A percentile compares a stretch with the other conserved stretches of the same genome.
Conservation (phyloP, 352 stramenopile genomes). For the Saprolegnia parasitica region DNA sequence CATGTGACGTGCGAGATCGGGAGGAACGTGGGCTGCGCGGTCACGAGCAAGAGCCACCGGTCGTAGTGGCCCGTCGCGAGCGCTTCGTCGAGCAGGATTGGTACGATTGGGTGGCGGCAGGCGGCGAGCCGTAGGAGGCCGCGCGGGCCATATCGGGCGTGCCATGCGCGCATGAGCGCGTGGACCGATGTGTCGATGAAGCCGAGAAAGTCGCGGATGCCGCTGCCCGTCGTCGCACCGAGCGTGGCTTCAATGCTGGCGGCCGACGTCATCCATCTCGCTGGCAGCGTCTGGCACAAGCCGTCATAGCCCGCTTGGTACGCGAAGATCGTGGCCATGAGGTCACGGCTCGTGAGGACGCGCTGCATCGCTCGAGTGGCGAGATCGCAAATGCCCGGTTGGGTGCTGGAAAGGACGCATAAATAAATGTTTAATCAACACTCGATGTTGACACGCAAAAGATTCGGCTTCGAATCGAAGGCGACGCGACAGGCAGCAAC, state of each 20-base stretch:
- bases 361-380: background rate
- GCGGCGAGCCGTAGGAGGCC: background rate
- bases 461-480: conserved; percentile 3
- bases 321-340: background rate
- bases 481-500: background rate
- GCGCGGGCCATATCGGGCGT: background rate
- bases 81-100: background rate
- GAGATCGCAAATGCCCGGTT: background rate
- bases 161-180: background rate
- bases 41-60: background rate
- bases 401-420: background rate
- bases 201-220: background rate
- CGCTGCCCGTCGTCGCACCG: background rate
- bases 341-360: conserved; percentile 9
- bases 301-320: conserved; percentile 9
- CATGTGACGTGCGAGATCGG: conserved; percentile 2
- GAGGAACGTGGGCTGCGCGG: background rate
- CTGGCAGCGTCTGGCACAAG: background rate
- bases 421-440: conserved; percentile 14
- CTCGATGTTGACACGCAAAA: conserved; percentile 17
- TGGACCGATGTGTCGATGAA: conserved; percentile 12
- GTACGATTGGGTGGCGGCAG: conserved; percentile 3
- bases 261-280: background rate
- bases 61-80: background rate
- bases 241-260: background rate